Base-by-base conservation (phyloP, 352 stramenopile species). In the Globisporangium emineosum region DNA sequence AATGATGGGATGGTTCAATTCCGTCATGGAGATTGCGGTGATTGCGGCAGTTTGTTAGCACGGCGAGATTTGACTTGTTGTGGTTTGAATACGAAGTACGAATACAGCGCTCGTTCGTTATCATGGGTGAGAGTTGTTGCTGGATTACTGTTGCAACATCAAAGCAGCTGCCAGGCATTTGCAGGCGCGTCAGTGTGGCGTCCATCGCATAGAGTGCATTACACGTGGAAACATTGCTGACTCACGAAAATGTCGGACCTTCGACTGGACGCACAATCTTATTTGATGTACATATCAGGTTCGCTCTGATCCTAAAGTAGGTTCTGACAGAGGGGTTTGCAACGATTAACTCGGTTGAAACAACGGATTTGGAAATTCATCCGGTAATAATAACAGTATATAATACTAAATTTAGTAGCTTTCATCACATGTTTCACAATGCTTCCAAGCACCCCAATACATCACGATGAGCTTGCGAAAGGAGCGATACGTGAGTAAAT, bases 221-320 rank as follows among this genome's bases (percentile, higher is more conserved):
- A 10, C 13, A 9, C 40, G 5, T 21, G 40, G 40, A 21, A 12
- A 2, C 43, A 13, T 23, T 50, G n/a, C 43, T 25, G 43, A 50
- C 19, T 50, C 43, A 50, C n/a, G 43, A 50, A 19, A 25, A 50
- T 50, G 43, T 50, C 43, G n/a, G n/a, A 50, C 43, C 37, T 37
- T 37, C 32, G 32, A 37, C 32, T n/a, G n/a, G n/a, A n/a, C n/a
- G n/a, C n/a, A n/a, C n/a, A n/a, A n/a, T n/a, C n/a, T n/a, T n/a
- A n/a, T n/a, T n/a, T n/a, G n/a, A n/a, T n/a, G n/a, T n/a, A n/a
- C n/a, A n/a, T n/a, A n/a, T n/a, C n/a, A n/a, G n/a, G n/a, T n/a
- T n/a, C n/a, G n/a, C n/a, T n/a, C n/a, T n/a, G n/a, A n/a, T n/a
- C n/a, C n/a, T n/a, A n/a, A n/a, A n/a, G n/a, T n/a, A n/a, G n/a